Conservation (phyloP, 805 yeast species). For the Pichia heedii region DNA sequence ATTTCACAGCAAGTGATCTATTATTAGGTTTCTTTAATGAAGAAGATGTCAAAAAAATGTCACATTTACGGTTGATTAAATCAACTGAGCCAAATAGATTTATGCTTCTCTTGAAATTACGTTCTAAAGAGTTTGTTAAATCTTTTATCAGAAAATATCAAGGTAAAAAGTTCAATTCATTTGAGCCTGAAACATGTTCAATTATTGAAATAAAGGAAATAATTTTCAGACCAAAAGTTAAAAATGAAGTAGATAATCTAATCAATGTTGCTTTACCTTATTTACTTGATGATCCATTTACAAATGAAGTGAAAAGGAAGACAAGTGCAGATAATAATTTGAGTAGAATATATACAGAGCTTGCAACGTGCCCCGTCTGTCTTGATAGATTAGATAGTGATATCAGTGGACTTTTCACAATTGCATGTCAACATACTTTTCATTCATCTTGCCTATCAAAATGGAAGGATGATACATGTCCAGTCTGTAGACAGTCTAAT, state of each 20-base stretch:
- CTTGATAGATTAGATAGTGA: slow-evolving; percentile 78
- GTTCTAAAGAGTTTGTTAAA: slow-evolving; percentile 44
- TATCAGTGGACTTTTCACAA: slow-evolving; percentile 73
- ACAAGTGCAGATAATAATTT: slow-evolving; percentile 3
- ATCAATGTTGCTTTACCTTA: slow-evolving; percentile 45
- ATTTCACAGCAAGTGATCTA: slow-evolving; percentile 77
- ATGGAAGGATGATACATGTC: slow-evolving; percentile 88
- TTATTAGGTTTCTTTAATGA: slow-evolving; percentile 69
- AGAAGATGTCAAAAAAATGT: slow-evolving; percentile 39
- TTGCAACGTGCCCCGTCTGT: slow-evolving; percentile 92
- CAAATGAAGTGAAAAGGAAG: slow-evolving; percentile 19
- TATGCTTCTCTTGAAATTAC: slow-evolving; percentile 71
- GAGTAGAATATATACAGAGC: slow-evolving; percentile 35
- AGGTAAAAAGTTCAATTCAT: slow-evolving; percentile 69
- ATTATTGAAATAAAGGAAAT: slow-evolving; percentile 62
- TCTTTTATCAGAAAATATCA: slow-evolving; percentile 57
- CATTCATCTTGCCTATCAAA: slow-evolving; percentile 82
- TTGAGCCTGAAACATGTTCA: slow-evolving; percentile 85
- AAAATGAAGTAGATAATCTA: slow-evolving; percentile 4
- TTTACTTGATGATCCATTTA: slow-evolving; percentile 65
- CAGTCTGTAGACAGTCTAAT: slow-evolving; percentile 77
- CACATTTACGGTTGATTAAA: slow-evolving; percentile 66
- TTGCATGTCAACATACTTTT: slow-evolving; percentile 88
- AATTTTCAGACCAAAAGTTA: slow-evolving; percentile 28
- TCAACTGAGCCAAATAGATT: slow-evolving; percentile 61